phyloP scores from a whole-genome alignment of 495 filamentous ascomycete species.

The Lichenothelia convexa region DNA sequence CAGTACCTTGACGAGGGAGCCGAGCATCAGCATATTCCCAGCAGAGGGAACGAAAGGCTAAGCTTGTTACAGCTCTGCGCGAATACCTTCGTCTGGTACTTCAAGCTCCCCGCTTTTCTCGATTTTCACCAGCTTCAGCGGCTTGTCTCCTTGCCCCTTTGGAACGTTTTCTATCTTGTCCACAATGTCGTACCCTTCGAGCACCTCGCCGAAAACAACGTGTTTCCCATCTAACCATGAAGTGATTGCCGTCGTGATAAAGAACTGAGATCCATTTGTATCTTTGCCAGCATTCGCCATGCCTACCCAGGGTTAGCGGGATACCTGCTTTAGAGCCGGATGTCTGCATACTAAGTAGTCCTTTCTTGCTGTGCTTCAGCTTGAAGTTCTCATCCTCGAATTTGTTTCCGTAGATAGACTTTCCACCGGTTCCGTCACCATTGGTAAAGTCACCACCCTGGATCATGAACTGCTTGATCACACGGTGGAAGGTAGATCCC shows the following conservation, averaged over 20 bases:
- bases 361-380: conserved; percentile 64
- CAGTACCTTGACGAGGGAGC: conserved; percentile 14
- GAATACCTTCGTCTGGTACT: conserved; percentile 90
- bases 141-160: conserved; percentile 58
- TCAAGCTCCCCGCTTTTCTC: conserved; percentile 83
- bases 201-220: conserved; percentile 65
- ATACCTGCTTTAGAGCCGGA: not conserved
- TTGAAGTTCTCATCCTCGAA: conserved; percentile 99
- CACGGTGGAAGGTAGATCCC: conserved; percentile 91
- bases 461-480: conserved; percentile 98
- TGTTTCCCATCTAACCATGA: conserved; percentile 62
- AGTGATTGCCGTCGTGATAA: conserved; percentile 56
- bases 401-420: conserved; percentile 92
- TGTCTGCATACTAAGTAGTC: conserved; percentile 35
- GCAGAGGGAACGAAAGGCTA: conserved; percentile 3
- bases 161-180: conserved; percentile 66
- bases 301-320: conserved; percentile 22
- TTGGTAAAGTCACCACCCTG: conserved; percentile 99
- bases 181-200: conserved; percentile 55
- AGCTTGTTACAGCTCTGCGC: conserved; percentile 57
- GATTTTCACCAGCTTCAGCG: conserved; percentile 62
- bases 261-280: conserved; percentile 98
- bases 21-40: conserved; percentile 16
- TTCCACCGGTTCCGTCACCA: conserved; percentile 88
- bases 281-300: conserved; percentile 97